Conservation (phyloP, 495 filamentous ascomycete species). For the Lasiosphaeria ovina region DNA sequence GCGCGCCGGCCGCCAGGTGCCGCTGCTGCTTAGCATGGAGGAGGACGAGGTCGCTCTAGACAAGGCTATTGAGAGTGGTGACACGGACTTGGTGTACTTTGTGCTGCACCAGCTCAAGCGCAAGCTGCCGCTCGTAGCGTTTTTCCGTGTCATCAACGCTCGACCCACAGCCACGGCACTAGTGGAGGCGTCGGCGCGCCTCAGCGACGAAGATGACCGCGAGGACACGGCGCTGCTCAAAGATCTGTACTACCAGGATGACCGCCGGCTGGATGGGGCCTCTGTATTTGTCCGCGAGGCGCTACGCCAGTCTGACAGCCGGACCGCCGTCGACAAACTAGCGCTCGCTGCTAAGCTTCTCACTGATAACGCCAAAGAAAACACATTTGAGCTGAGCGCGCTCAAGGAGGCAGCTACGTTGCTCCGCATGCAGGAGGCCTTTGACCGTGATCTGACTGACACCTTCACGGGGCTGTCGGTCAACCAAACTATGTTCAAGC, state of each 20-base stretch:
- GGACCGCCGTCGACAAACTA: conserved; percentile 73
- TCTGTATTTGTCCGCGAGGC: conserved; percentile 84
- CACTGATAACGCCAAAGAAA: conserved; percentile 73
- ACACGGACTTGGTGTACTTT: conserved; percentile 86
- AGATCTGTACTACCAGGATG: conserved; percentile 97
- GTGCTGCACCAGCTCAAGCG: conserved; percentile 87
- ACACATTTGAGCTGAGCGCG: conserved; percentile 67
- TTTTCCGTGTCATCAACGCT: conserved; percentile 88
- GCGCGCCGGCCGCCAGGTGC: conserved; percentile 90
- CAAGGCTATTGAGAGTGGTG: conserved; percentile 94
- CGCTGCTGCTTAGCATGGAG: conserved; percentile 90
- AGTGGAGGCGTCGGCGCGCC: conserved; percentile 73
- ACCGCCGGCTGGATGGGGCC: conserved; percentile 84
- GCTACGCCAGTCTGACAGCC: conserved; percentile 59
- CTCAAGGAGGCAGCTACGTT: conserved; percentile 75
- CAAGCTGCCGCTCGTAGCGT: conserved; percentile 83
- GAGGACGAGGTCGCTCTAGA: conserved; percentile 94
- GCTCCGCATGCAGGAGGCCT: conserved; percentile 76
- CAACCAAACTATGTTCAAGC: conserved; percentile 85
- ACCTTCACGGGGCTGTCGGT: conserved; percentile 76
- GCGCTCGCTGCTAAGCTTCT: conserved; percentile 77
- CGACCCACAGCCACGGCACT: conserved; percentile 85
- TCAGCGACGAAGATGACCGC: conserved; percentile 26
- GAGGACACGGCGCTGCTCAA: conserved; percentile 84
- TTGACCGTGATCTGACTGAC: conserved; percentile 80